A percentile compares a stretch with the other conserved stretches of the same genome.
These are phyloP conservation scores for Nemania serpens DNA, from an alignment of 2,329 filamentous ascomycete genomes.

Conservation along the genomic window DNA sequence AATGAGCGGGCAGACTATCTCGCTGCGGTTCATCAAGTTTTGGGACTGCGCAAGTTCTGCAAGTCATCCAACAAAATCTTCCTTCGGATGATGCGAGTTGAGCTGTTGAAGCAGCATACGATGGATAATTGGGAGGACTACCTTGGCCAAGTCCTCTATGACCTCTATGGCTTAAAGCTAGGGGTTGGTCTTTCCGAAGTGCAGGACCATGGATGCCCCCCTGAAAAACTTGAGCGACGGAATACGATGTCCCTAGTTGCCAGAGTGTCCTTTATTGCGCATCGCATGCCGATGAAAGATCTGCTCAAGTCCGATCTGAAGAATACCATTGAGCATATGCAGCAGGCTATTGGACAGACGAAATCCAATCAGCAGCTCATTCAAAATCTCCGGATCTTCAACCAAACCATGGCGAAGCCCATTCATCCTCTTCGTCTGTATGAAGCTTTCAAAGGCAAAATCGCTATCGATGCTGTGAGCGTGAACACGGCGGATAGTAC, in stretches of 20 bases:
- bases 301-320: conserved; percentile 90
- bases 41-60: conserved; percentile 85
- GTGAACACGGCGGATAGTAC: conserved; percentile 71
- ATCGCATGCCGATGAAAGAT: conserved; percentile 86
- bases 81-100: conserved; percentile 84
- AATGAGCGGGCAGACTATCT: conserved; percentile 80
- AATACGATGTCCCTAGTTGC: conserved; percentile 83
- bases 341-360: conserved; percentile 78
- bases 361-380: conserved; percentile 80
- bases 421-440: conserved; percentile 83
- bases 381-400: conserved; percentile 86
- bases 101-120: conserved; percentile 76
- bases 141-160: conserved; percentile 81
- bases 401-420: conserved; percentile 78
- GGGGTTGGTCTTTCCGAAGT: conserved; percentile 68
- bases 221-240: conserved; percentile 77
- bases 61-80: conserved; percentile 85
- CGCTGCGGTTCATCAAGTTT: conserved; percentile 78
- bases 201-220: conserved; percentile 78
- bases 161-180: conserved; percentile 81
- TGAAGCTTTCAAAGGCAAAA: conserved; percentile 77
- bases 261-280: conserved; percentile 79
- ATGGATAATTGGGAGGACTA: conserved; percentile 86
- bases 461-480: conserved; percentile 72
- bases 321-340: conserved; percentile 88